Evolutionary conservation across 1,139 yeast species (phyloP).

Genomic region (Scheffersomyces parashehatae): DNA sequence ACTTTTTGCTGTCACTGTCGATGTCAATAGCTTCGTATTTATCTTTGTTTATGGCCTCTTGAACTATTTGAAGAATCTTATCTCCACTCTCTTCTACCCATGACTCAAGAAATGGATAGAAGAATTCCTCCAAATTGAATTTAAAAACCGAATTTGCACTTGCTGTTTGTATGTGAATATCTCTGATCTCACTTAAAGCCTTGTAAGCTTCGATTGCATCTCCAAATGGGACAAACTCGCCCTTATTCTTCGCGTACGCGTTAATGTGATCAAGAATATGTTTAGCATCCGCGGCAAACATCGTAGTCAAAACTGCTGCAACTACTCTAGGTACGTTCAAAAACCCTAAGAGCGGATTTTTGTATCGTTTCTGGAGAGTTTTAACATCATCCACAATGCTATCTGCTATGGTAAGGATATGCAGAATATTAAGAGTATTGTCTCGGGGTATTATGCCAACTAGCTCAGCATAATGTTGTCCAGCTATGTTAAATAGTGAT

Average conservation of each 20-base stretch:
- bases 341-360: conserved; percentile 59
- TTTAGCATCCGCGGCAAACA: conserved; percentile 65
- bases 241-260: conserved; percentile 37
- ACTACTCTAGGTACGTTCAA: conserved; percentile 56
- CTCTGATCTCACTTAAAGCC: conserved; percentile 55
- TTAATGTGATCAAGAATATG: conserved; percentile 61
- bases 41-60: conserved; percentile 58
- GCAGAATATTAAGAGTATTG: conserved; percentile 53
- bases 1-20: conserved; percentile 36
- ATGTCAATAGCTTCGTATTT: conserved; percentile 54
- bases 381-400: conserved; percentile 52
- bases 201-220: conserved; percentile 66
- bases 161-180: conserved; percentile 53
- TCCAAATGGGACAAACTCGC: conserved; percentile 48
- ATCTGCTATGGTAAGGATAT: conserved; percentile 63
- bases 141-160: conserved; percentile 37
- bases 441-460: conserved; percentile 67
- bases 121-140: conserved; percentile 59
- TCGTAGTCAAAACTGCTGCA: conserved; percentile 56
- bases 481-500: conserved; percentile 54
- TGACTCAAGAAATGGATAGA: conserved; percentile 56
- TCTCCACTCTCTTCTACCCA: conserved; percentile 59
- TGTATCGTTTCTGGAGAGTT: conserved; percentile 59
- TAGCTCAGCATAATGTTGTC: conserved; percentile 57
- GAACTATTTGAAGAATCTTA: conserved; percentile 51